Conservation (phyloP, 1,139 yeast species). For the Lipomyces yarrowii region DNA sequence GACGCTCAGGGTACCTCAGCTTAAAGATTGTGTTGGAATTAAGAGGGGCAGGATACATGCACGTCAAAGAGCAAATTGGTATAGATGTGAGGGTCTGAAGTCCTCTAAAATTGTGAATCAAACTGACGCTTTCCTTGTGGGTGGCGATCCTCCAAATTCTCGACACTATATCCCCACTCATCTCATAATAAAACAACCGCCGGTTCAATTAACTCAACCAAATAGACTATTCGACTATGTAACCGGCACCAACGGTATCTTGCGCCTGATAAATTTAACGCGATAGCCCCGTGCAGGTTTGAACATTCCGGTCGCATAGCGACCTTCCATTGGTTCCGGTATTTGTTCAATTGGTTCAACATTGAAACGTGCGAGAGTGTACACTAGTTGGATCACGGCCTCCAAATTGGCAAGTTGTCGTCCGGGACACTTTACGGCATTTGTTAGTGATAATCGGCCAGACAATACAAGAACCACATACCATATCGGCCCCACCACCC, state of each 20-base stretch:
- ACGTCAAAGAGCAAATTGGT: no score
- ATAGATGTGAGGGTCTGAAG: no score
- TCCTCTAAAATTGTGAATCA: no score
- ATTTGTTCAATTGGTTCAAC: constrained; percentile 8
- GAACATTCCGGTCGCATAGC: constrained; percentile 7
- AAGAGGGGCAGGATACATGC: no score
- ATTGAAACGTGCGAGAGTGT: constrained; percentile 22
- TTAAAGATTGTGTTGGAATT: no score
- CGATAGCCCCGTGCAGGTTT: background rate
- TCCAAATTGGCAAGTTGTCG: constrained; percentile 20
- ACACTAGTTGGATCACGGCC: constrained; percentile 21
- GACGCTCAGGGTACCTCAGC: no score
- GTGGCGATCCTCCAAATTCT: no score
- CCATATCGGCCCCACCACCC: constrained; percentile 27
- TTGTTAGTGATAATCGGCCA: background rate
- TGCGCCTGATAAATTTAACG: constrained; percentile 10
- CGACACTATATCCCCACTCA: no score
- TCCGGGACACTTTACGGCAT: constrained; percentile 20
- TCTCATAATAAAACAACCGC: no score
- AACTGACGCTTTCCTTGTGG: no score
- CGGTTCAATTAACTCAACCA: no score
- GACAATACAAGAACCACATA: background rate
- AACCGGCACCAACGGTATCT: background rate
- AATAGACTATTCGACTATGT: no score
- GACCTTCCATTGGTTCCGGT: constrained; percentile 7